Conservation (phyloP, 129 eudicot genomes). For the Lactuca sativa region DNA sequence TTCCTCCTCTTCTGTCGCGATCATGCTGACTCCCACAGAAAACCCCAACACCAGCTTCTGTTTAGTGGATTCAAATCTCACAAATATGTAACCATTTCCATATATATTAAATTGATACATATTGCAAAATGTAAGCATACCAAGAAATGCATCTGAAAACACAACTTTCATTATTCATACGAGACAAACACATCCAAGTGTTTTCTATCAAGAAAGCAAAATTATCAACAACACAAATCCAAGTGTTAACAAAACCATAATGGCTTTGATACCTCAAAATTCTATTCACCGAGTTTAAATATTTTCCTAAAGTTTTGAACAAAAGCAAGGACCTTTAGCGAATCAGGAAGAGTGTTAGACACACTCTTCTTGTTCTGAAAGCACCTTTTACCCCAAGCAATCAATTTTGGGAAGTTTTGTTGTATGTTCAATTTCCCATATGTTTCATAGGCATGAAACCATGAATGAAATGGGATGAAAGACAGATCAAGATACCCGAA, state of each 20-base stretch:
- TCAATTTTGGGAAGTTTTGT: slow-evolving; percentile 43
- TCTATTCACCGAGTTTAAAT: slow-evolving; percentile 28
- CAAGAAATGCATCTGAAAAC: background rate
- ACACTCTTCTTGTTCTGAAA: slow-evolving; percentile 42
- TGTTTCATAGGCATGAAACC: slow-evolving; percentile 47
- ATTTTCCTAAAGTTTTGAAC: slow-evolving; percentile 22
- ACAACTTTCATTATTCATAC: background rate
- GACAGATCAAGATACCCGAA: slow-evolving; percentile 40
- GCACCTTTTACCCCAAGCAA: slow-evolving; percentile 51
- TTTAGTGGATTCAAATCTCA: background rate
- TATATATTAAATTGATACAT: background rate
- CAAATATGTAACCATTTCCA: background rate
- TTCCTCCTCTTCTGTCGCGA: background rate
- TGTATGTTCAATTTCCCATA: slow-evolving; percentile 36
- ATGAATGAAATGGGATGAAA: slow-evolving; percentile 37
- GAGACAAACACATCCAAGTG: slow-evolving; percentile 1
- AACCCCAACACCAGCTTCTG: background rate
- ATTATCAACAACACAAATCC: background rate
- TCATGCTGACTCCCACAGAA: too few relatives aligned
- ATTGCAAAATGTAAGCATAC: background rate
- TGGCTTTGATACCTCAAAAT: background rate
- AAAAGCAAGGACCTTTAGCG: slow-evolving; percentile 25
- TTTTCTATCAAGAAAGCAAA: background rate
- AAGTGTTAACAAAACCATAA: too few relatives aligned
- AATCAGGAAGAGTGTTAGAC: slow-evolving; percentile 35